Evolutionary conservation across 2,329 filamentous ascomycete species (phyloP), one percentile per base, ranked within the genome.

Genomic region (Chrysoporthe cubensis): DNA sequence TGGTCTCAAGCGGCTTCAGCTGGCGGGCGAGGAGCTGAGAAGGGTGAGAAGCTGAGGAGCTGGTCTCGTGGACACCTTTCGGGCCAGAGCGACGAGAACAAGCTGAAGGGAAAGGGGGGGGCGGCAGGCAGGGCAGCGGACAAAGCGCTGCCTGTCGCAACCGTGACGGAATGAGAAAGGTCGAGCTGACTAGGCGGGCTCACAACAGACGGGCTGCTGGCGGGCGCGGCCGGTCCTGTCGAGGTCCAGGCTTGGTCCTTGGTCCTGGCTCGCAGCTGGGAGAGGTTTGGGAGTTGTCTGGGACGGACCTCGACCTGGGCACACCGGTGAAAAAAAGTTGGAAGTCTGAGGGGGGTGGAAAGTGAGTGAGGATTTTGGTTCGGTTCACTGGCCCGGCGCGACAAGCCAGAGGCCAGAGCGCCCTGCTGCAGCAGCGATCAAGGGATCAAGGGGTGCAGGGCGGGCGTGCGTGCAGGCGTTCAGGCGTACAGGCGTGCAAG

Each of bases 171-270:
- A 13, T 26, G 37, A 14, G 32, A 42, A 37, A 54, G 48, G n/a
- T 40, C 34, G 5, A 21, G 13, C 54, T 21, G 34, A 32, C 32
- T 16, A 57, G 9, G 60, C 37, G 43, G 61, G 46, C 16, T 43
- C 43, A 63, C 46, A 63, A 54, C 61, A 63, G 43, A 42, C 44
- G 54, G 48, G 9, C 5, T 52, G 61, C 46, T 40, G 54, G 16
- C 16, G 9, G 54, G 34, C 32, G 6, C 14, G 50, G 11, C 16
- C 9, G 21, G 50, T 26, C 37, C 37, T 9, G 37, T 40, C 37
- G 9, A 40, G 37, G 37, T 9, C 37, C 37, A 40, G 44, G 34
- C 54, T 57, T 13, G 18, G 52, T 57, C 21, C 48, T 37, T 57
- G 52, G 54, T 37, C 34, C 18, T 18, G 32, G 32, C 34, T n/a